Evolutionary conservation across 2,329 filamentous ascomycete genomes (phyloP).

Genomic region (Diaporthe destruens): DNA sequence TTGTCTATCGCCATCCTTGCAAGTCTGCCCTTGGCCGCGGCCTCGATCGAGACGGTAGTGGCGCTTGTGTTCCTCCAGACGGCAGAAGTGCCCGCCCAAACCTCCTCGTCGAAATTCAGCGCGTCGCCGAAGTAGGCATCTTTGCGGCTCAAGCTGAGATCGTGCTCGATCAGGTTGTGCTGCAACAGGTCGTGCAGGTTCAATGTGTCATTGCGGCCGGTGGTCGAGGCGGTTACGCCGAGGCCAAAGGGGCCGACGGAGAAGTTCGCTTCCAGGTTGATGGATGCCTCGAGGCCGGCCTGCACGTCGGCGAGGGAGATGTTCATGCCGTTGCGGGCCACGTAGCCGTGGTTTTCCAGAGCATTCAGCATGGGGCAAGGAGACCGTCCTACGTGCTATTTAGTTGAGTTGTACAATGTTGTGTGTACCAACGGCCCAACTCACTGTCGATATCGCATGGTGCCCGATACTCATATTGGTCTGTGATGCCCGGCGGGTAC

Average conservation of each 20-base stretch:
- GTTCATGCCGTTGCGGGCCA: constrained; percentile 26
- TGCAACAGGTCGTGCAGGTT: constrained; percentile 31
- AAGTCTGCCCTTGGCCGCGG: constrained; percentile 16
- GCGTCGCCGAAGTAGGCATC: constrained; percentile 28
- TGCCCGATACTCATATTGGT: constrained; percentile 15
- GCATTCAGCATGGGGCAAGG: constrained; percentile 34
- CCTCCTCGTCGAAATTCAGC: constrained; percentile 1
- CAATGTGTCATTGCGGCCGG: constrained; percentile 22
- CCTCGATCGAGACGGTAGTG: constrained; percentile 14
- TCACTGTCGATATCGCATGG: constrained; percentile 22
- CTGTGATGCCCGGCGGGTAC: not conserved
- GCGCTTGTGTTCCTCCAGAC: constrained; percentile 29
- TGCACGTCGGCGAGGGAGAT: constrained; percentile 21
- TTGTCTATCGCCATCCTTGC: constrained; percentile 15
- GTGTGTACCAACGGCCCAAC: not conserved
- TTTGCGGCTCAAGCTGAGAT: constrained; percentile 18
- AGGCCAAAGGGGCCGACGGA: constrained; percentile 19
- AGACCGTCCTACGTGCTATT: not conserved
- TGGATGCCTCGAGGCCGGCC: constrained; percentile 6
- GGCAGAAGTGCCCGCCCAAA: constrained; percentile 17
- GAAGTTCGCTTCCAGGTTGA: constrained; percentile 22
- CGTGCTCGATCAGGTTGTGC: constrained; percentile 32
- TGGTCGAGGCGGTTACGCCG: constrained; percentile 25
- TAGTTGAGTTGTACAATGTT: not conserved
- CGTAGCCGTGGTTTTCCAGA: constrained; percentile 30